Evolutionary conservation across 1,284 basidiomycete species (phyloP).

Genomic region (Leccinum subrobustum): DNA sequence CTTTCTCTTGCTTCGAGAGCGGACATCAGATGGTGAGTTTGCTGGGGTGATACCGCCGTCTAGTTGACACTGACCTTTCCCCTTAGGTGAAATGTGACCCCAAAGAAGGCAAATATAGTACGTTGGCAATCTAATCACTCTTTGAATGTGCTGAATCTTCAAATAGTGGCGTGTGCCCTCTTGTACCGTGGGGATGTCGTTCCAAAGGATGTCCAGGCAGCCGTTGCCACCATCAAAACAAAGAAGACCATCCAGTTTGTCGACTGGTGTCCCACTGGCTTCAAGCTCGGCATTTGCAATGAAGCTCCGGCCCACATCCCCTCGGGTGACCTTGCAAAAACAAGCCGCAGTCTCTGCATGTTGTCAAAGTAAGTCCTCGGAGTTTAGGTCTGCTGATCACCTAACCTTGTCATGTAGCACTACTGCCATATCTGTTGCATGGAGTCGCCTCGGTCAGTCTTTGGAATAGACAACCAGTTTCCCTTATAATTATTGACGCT

Average conservation of each 20-base stretch:
- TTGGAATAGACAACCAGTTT: not conserved
- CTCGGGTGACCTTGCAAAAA: conserved; percentile 94
- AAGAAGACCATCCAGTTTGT: conserved; percentile 97
- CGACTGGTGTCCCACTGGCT: conserved; percentile 97
- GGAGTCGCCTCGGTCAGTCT: conserved; percentile 79
- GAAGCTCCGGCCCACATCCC: conserved; percentile 91
- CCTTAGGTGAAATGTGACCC: conserved; percentile 86
- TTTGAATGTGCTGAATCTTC: not conserved
- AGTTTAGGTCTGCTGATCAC: not conserved
- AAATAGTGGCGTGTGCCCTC: conserved; percentile 80
- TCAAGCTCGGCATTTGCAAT: conserved; percentile 98
- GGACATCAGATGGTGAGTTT: conserved; percentile 90
- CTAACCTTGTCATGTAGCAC: conserved; percentile 52
- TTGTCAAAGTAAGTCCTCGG: conserved; percentile 65
- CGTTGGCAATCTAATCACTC: conserved; percentile 28
- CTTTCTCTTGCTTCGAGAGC: conserved; percentile 95
- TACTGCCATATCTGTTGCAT: conserved; percentile 92
- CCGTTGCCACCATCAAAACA: conserved; percentile 94
- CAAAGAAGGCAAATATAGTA: conserved; percentile 96
- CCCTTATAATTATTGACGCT: conserved; percentile 13
- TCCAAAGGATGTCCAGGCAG: conserved; percentile 94
- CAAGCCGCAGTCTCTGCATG: conserved; percentile 95
- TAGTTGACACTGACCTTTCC: conserved; percentile 7
- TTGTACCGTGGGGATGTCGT: conserved; percentile 97
- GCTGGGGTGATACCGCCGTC: not conserved